Base-by-base conservation (phyloP, 176 grass and related monocot species). In the Aegilops umbellulata region DNA sequence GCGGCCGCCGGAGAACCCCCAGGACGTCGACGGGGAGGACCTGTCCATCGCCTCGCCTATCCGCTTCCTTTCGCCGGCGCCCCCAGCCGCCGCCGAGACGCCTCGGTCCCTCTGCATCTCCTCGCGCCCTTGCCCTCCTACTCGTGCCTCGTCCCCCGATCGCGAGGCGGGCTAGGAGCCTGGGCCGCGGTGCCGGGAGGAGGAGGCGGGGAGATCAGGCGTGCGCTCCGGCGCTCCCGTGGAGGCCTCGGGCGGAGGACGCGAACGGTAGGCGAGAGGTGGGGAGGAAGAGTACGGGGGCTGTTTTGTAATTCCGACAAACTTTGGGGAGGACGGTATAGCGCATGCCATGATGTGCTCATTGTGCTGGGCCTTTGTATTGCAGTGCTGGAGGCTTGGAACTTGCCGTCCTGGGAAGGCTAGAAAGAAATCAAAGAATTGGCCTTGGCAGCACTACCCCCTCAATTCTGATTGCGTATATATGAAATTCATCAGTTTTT, bases 1-100 rank as follows among this genome's bases (percentile, higher is more conserved):
- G 46, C 80, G 87, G 20, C 76, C 80, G 4, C 88, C 73, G 26
- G 67, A 32, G 69, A 93, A 67, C 1, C 85, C 88, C 57, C 91
- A 87, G 17, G 88, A 90, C 41, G 82, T 90, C 23, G 88, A 93
- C 12, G 82, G 78, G 3, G 87, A 92, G n/a, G 91, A 90, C 76
- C 77, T 82, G 42, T 93, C 91, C 81, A 93, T 80, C 39, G 85
- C 85, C 36, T 93, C 91, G 65, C 86, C 83, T 86, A 93, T 88
- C 46, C 88, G 71, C 88, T 93, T 90, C 85, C 85, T 80, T 38
- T 93, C 91, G 10, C 79, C 64, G 57, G 57, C 74, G 65, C 60
- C 88, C 20, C 53, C 75, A 19, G 75, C 82, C 34, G 81, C 78
- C 58, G 72, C 85, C 15, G 68, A 65, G 68, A 84, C 88, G 27